phyloP scores from a whole-genome alignment of 139 green algal species.

The Chlamydomonas asymmetrica region DNA sequence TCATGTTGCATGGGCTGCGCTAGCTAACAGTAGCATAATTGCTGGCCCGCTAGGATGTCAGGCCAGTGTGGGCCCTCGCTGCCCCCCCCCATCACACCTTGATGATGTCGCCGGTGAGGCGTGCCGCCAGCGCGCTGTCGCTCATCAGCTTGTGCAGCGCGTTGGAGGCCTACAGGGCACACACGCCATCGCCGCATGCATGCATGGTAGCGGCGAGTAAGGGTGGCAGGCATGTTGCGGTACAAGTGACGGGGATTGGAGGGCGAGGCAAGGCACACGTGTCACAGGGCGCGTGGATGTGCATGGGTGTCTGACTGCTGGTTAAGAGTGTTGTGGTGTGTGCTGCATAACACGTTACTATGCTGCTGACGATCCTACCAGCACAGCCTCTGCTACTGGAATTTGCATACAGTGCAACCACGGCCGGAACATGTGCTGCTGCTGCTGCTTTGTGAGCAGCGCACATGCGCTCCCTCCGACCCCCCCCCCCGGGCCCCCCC shows the following conservation, averaged over 20 bases:
- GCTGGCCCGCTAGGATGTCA: neutral
- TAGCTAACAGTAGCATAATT: neutral
- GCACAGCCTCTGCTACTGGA: too few relatives aligned
- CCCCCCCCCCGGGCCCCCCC: too few relatives aligned
- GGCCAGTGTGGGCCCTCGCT: neutral
- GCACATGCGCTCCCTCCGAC: too few relatives aligned
- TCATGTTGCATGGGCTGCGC: neutral
- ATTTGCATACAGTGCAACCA: too few relatives aligned
- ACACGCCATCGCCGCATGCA: neutral
- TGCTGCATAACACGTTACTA: too few relatives aligned
- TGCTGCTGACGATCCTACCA: too few relatives aligned
- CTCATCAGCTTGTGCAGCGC: constrained; percentile 3
- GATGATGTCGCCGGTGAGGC: constrained; percentile 9
- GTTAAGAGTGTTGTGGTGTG: too few relatives aligned
- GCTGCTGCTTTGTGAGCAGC: too few relatives aligned
- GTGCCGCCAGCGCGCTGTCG: neutral
- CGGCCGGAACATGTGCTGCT: too few relatives aligned
- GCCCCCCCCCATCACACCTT: neutral
- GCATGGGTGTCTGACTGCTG: neutral
- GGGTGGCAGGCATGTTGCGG: too few relatives aligned
- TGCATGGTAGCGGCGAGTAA: neutral
- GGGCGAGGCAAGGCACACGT: neutral
- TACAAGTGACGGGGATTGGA: neutral
- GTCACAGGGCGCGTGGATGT: neutral
- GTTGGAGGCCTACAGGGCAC: neutral